Evolutionary conservation across 1,284 basidiomycete genomes (phyloP), one percentile per base, ranked within the genome.

Genomic region (Trichosporon sp.): DNA sequence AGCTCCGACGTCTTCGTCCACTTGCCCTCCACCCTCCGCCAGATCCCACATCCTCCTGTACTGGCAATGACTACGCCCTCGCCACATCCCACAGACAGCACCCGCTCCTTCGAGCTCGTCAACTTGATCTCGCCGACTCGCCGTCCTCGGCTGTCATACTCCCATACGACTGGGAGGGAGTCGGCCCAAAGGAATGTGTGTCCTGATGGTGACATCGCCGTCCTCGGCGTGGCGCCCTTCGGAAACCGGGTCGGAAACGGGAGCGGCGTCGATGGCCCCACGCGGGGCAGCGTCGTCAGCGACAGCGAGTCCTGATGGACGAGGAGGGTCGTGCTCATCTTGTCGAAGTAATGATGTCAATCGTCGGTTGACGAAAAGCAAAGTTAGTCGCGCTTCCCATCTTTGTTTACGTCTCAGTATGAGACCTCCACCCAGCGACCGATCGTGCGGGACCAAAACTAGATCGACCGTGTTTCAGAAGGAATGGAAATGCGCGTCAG

Each of bases 121-220:
- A 33, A 16, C 7, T 13, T 37, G 33, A 63, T 64, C 60, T 73
- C 71, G 40, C 65, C 61, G 10, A 70, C 40, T 14, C 70, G 65
- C 21, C 69, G 40, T 10, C 71, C 71, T 3, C 52, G n/a, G 5
- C 13, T 11, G 36, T 72, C 71, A 29, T 70, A 72, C 58, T 72
- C 69, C 71, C 71, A 72, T 9, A 69, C 62, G 0, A 65, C 33
- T 4, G 58, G 21, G 9, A 27, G 16, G 2, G 8, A 11, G 23
- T 10, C n/a, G 29, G 61, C 44, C 25, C 60, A 70, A 3, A 72
- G 27, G 36, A 62, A 72, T 1, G 62, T 59, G 59, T 64, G 46
- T 16, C 63, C 65, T 4, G 21, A 21, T 0, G 59, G 46, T 11
- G 65, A 58, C 19, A 58, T 21, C 1, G 66, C 59, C 3, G 65